phyloP scores from a whole-genome alignment of 805 yeast genomes.

The Cyberlindnera mrakii region DNA sequence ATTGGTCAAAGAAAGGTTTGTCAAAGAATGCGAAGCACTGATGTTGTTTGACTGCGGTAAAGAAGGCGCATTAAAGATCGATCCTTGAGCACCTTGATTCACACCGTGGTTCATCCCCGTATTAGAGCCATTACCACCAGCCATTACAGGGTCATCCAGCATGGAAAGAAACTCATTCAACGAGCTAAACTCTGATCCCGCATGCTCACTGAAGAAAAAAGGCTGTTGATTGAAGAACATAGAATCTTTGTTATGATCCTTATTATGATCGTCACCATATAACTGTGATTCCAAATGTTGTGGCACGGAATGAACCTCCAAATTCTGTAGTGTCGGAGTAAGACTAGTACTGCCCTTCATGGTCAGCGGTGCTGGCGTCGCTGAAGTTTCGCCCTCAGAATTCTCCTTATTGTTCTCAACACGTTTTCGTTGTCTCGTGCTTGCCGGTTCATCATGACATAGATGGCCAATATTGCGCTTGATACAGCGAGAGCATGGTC shows the following conservation, averaged over 20 bases:
- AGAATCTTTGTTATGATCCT: conserved; percentile 6
- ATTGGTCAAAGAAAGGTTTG: conserved; percentile 21
- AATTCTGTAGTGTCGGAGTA: conserved; percentile 10
- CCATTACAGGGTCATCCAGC: conserved; percentile 80
- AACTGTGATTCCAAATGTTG: conserved; percentile 16
- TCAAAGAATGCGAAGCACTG: conserved; percentile 22
- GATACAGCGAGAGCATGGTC: conserved; percentile 75
- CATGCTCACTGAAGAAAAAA: conserved; percentile 82
- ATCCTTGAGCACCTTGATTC: neutral
- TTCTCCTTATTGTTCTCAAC: conserved; percentile 8
- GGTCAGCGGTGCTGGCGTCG: neutral
- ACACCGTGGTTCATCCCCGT: neutral
- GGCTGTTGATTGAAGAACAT: conserved; percentile 48
- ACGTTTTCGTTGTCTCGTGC: conserved; percentile 19
- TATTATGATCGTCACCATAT: conserved; percentile 1
- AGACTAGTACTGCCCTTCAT: neutral
- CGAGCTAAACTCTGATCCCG: conserved; percentile 87
- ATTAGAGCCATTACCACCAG: conserved; percentile 30
- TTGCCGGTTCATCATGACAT: conserved; percentile 39
- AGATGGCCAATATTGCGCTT: conserved; percentile 84
- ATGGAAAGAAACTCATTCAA: conserved; percentile 82
- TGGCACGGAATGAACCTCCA: conserved; percentile 17
- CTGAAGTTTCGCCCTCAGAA: neutral
- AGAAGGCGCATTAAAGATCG: neutral
- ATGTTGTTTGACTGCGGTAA: conserved; percentile 1